Conservation (phyloP, 1,284 basidiomycete species). For the Spongispora temasekensis region DNA sequence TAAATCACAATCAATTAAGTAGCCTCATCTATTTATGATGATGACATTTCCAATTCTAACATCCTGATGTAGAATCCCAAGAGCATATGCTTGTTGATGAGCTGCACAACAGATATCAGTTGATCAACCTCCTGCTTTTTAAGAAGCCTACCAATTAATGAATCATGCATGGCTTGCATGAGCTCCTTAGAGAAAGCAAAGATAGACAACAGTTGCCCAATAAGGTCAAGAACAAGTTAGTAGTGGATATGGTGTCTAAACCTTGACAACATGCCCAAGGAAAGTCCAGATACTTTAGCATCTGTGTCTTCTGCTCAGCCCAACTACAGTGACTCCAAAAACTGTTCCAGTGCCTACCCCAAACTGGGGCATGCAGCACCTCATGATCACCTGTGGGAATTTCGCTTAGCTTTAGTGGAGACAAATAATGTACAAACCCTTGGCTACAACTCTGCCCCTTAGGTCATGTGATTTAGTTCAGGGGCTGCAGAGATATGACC, state of each 20-base stretch:
- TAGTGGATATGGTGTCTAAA: not conserved
- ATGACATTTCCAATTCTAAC: too few relatives aligned
- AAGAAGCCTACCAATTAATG: not conserved
- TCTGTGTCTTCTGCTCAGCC: not conserved
- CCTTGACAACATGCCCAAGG: not conserved
- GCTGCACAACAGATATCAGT: not conserved
- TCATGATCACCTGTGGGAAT: too few relatives aligned
- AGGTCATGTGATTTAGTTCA: too few relatives aligned
- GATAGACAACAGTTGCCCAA: not conserved
- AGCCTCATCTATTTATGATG: too few relatives aligned
- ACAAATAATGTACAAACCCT: too few relatives aligned
- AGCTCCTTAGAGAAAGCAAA: not conserved
- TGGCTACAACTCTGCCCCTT: too few relatives aligned
- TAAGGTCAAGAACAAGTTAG: not conserved
- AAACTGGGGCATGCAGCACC: too few relatives aligned
- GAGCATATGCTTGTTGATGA: not conserved
- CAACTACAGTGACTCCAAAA: too few relatives aligned
- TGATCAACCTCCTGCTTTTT: not conserved
- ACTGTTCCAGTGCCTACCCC: too few relatives aligned
- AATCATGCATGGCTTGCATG: not conserved
- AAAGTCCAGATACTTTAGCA: not conserved
- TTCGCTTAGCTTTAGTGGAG: too few relatives aligned
- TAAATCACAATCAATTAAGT: conserved; percentile 1
- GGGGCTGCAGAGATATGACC: too few relatives aligned
- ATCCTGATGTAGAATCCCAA: not conserved